Evolutionary conservation across 225 moss, liverwort and hornwort species (phyloP).

Genomic region (Bryoerythrophyllum caledonicum): DNA sequence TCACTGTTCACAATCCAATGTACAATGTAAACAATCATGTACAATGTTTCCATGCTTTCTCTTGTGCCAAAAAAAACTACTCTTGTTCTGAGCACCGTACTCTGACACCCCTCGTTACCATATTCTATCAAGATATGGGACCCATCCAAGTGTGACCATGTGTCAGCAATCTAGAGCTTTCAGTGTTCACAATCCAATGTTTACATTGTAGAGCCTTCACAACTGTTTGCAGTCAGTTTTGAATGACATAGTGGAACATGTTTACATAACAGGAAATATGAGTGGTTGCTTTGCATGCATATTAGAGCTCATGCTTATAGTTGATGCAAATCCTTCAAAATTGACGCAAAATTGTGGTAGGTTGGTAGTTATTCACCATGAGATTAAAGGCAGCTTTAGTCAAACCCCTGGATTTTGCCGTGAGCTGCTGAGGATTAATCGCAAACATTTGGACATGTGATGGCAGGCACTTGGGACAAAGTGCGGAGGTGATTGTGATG

Average conservation of each 20-base stretch:
- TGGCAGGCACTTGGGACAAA: slow-evolving; percentile 30
- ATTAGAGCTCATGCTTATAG: no score
- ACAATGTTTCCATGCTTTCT: no score
- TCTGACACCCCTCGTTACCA: not conserved
- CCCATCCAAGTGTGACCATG: not conserved
- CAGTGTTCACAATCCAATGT: not conserved
- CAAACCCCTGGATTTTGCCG: no score
- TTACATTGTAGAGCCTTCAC: not conserved
- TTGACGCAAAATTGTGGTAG: no score
- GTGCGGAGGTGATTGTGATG: slow-evolving; percentile 21
- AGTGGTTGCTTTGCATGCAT: no score
- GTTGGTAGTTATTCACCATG: no score
- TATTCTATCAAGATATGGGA: not conserved
- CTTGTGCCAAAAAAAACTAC: not conserved
- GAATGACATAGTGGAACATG: not conserved
- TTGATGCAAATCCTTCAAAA: no score
- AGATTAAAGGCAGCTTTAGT: no score
- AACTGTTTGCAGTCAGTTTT: not conserved
- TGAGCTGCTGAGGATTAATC: no score
- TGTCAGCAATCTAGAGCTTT: slow-evolving; percentile 11
- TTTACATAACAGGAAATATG: not conserved
- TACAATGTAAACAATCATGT: no score
- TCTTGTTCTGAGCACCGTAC: not conserved
- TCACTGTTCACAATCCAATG: no score
- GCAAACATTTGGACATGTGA: not conserved